phyloP scores from a whole-genome alignment of 129 eudicot species.

The Artemisia tridentata region DNA sequence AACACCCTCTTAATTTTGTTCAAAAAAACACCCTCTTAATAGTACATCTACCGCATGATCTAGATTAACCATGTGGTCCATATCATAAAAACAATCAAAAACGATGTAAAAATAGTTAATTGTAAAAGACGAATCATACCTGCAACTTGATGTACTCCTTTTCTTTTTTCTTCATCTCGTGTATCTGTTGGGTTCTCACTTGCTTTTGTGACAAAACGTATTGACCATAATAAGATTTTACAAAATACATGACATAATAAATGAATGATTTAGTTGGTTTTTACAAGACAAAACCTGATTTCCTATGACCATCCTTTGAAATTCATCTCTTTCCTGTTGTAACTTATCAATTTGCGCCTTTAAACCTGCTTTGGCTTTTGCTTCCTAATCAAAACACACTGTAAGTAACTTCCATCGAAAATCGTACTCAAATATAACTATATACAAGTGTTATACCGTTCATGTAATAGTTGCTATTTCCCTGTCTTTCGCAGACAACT shows the following conservation, averaged over 20 bases:
- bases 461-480: constrained; percentile 87
- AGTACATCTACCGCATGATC: background rate
- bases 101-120: constrained; percentile 5
- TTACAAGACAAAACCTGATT: constrained; percentile 47
- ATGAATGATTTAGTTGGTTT: too few relatives aligned
- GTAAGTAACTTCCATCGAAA: background rate
- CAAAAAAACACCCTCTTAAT: too few relatives aligned
- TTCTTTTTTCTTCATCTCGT: too few relatives aligned
- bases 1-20: too few relatives aligned
- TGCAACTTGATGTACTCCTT: too few relatives aligned
- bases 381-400: too few relatives aligned
- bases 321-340: constrained; percentile 91
- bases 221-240: too few relatives aligned
- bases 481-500: constrained; percentile 68
- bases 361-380: constrained; percentile 72
- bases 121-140: constrained; percentile 37
- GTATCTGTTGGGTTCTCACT: too few relatives aligned
- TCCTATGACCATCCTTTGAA: constrained; percentile 87
- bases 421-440: background rate
- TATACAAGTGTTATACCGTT: constrained; percentile 42
- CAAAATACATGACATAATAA: too few relatives aligned
- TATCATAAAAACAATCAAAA: background rate
- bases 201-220: too few relatives aligned
- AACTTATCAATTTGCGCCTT: constrained; percentile 81
- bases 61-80: background rate